Evolutionary conservation across 495 filamentous ascomycete species (phyloP).

Genomic region (Daldinia loculata): DNA sequence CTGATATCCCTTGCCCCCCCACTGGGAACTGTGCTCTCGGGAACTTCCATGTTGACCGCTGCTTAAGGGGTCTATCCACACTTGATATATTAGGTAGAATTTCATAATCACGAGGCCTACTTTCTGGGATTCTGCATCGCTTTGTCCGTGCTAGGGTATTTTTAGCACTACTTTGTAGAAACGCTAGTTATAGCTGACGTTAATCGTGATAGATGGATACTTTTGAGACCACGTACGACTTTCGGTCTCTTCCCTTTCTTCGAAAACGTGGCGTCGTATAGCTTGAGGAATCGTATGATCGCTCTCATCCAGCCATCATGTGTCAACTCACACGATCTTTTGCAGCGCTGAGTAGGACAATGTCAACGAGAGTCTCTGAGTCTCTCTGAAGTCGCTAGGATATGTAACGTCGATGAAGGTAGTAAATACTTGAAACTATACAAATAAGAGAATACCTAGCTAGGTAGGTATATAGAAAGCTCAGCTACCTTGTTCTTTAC

Average conservation of each 20-base stretch:
- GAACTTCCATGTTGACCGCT: background rate
- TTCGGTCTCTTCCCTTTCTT: background rate
- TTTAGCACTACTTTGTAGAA: background rate
- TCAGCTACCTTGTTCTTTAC: background rate
- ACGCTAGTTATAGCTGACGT: background rate
- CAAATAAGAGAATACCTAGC: no score
- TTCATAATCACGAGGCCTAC: background rate
- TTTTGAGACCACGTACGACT: background rate
- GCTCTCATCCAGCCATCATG: background rate
- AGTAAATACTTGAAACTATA: background rate
- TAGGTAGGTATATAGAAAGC: background rate
- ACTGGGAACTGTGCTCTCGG: background rate
- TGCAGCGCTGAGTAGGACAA: background rate
- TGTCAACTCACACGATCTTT: background rate
- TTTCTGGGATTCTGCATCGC: background rate
- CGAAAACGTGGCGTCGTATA: background rate
- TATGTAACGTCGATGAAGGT: background rate
- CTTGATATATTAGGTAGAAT: background rate
- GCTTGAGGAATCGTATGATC: background rate
- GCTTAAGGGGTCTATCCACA: background rate
- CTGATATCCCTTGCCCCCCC: background rate
- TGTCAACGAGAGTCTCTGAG: background rate
- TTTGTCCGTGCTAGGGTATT: background rate
- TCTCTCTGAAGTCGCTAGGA: background rate
- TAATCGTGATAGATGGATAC: background rate